Conservation (phyloP, 2,329 filamentous ascomycete genomes). For the Microsporum ferrugineum region DNA sequence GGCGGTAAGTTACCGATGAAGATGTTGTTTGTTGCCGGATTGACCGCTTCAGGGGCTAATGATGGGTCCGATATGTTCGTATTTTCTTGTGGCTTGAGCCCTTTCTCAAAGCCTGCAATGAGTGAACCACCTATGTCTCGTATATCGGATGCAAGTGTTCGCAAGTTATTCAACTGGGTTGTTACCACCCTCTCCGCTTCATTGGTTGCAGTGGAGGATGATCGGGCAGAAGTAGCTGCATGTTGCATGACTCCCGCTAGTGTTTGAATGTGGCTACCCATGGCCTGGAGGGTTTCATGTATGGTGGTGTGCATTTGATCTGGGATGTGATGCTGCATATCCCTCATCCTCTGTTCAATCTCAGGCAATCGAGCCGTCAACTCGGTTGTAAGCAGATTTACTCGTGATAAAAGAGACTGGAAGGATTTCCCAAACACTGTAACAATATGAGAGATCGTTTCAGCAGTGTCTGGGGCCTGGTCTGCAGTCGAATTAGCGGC, state of each 20-base stretch:
- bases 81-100: neutral
- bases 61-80: neutral
- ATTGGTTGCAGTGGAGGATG: constrained; percentile 27
- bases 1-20: constrained; percentile 34
- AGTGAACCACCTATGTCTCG: constrained; percentile 30
- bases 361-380: constrained; percentile 28
- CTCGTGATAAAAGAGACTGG: constrained; percentile 24
- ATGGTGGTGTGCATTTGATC: constrained; percentile 28
- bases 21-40: constrained; percentile 17
- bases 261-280: constrained; percentile 29
- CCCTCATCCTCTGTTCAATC: constrained; percentile 27
- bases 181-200: constrained; percentile 27
- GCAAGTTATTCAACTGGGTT: constrained; percentile 29
- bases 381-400: constrained; percentile 28
- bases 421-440: constrained; percentile 27
- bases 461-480: neutral
- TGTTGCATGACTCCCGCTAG: constrained; percentile 29
- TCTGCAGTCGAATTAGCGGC: neutral
- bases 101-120: constrained; percentile 27
- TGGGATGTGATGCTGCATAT: constrained; percentile 27
- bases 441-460: constrained; percentile 15
- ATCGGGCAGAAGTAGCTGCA: constrained; percentile 26
- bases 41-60: neutral
- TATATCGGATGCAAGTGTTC: constrained; percentile 31
- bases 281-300: constrained; percentile 24